A percentile compares a stretch with the other conserved stretches of the same genome.
phyloP scores from a whole-genome alignment of 1,284 basidiomycete genomes.

The Neolentinus lepideus region DNA sequence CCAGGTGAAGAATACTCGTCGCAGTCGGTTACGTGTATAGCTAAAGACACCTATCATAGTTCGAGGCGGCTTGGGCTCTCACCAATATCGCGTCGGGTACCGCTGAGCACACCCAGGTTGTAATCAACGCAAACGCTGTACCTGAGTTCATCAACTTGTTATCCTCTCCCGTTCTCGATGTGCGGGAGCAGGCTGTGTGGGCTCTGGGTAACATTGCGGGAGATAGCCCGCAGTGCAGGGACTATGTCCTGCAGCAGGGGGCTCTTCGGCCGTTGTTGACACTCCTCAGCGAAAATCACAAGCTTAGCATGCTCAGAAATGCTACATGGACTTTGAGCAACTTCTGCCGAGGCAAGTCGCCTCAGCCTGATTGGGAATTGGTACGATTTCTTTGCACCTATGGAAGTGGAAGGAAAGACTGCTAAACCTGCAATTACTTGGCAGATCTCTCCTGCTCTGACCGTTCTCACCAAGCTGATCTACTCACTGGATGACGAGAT shows the following conservation, averaged over 20 bases:
- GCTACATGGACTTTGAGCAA: constrained; percentile 98
- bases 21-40: constrained; percentile 4
- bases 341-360: constrained; percentile 95
- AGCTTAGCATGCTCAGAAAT: constrained; percentile 95
- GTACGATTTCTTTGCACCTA: constrained; percentile 35
- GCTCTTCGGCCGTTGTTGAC: constrained; percentile 68
- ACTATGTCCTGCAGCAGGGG: constrained; percentile 80
- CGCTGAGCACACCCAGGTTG: constrained; percentile 97
- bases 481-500: constrained; percentile 99
- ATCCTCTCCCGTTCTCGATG: constrained; percentile 82
- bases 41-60: constrained; percentile 42
- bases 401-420: neutral
- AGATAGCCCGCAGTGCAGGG: constrained; percentile 90
- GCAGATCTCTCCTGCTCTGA: constrained; percentile 94
- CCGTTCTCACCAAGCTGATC: constrained; percentile 95
- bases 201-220: constrained; percentile 95
- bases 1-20: constrained; percentile 52
- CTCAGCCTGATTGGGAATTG: constrained; percentile 93
- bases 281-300: constrained; percentile 82
- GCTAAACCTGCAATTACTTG: constrained; percentile 9
- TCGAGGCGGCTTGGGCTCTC: constrained; percentile 98
- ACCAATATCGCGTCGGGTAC: constrained; percentile 99
- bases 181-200: constrained; percentile 96
- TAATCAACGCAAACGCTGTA: constrained; percentile 91
- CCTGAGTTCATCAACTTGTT: constrained; percentile 97